These are phyloP conservation scores for Phyllosticta citrichinensis DNA, from an alignment of 2,329 filamentous ascomycete genomes.

Conservation along the genomic window DNA sequence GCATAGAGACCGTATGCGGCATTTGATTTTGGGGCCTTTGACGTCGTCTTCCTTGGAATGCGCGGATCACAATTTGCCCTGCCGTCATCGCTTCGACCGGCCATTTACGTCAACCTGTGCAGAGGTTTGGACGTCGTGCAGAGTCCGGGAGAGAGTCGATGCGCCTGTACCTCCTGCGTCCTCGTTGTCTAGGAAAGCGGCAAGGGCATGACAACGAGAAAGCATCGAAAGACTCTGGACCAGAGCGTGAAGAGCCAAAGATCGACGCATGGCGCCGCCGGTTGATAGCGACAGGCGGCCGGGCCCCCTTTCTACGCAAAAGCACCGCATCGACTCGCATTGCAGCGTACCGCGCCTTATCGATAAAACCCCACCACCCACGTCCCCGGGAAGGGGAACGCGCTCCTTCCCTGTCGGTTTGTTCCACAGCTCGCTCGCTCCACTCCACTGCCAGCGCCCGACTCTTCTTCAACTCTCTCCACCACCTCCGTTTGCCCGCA, in stretches of 20 bases:
- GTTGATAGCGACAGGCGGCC: background rate
- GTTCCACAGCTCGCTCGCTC: background rate
- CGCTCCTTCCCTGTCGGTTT: background rate
- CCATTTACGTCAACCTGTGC: background rate
- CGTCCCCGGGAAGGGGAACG: too few relatives aligned
- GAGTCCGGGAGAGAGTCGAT: background rate
- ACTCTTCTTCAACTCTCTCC: background rate
- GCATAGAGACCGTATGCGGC: background rate
- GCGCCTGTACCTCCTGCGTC: background rate
- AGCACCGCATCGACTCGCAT: too few relatives aligned
- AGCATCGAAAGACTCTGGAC: background rate
- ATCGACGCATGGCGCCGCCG: background rate
- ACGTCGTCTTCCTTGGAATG: background rate
- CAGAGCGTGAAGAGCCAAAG: background rate
- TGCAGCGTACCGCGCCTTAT: background rate
- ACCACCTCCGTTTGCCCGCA: background rate
- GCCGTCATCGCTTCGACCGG: background rate
- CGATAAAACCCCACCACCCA: background rate
- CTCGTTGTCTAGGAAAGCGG: background rate
- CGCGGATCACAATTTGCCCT: background rate
- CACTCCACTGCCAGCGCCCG: background rate
- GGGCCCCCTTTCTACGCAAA: background rate
- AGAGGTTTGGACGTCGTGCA: background rate
- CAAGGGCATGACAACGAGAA: background rate
- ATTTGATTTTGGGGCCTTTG: background rate